A percentile compares a stretch with the other conserved stretches of the same genome.
Conservation (phyloP, 805 yeast species). For the Brettanomyces custersianus region DNA sequence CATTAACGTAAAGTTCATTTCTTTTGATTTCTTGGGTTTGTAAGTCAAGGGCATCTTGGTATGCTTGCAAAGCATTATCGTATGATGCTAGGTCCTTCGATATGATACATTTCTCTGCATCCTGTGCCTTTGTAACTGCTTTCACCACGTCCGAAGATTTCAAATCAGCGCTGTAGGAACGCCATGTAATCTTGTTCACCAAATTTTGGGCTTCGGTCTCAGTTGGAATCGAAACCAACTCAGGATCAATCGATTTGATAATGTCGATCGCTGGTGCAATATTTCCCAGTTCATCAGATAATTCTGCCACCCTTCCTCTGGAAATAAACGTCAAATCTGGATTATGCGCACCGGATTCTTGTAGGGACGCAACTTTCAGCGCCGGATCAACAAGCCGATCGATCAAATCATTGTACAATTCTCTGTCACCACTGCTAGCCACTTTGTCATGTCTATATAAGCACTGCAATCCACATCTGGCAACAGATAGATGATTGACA, state of each 20-base stretch:
- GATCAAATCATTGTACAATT: slow-evolving; percentile 45
- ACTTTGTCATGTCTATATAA: slow-evolving; percentile 27
- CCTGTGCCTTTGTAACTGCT: slow-evolving; percentile 35
- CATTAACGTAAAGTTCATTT: slow-evolving; percentile 38
- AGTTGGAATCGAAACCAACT: slow-evolving; percentile 27
- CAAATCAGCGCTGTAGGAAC: slow-evolving; percentile 48
- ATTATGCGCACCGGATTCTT: slow-evolving; percentile 24
- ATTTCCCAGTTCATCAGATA: slow-evolving; percentile 23
- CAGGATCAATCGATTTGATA: slow-evolving; percentile 26
- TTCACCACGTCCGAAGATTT: slow-evolving; percentile 67
- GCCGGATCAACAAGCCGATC: slow-evolving; percentile 60
- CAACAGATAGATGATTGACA: slow-evolving; percentile 43
- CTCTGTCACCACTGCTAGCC: slow-evolving; percentile 19
- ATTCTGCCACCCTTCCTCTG: slow-evolving; percentile 28
- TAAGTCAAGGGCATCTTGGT: slow-evolving; percentile 61
- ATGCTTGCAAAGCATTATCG: slow-evolving; percentile 49
- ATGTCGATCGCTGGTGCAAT: slow-evolving; percentile 30
- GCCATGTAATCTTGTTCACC: slow-evolving; percentile 36
- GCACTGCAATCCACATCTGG: slow-evolving; percentile 52
- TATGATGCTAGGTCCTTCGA: slow-evolving; percentile 36
- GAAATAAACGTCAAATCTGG: slow-evolving; percentile 36
- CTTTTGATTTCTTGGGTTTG: slow-evolving; percentile 50
- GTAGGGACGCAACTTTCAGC: slow-evolving; percentile 28
- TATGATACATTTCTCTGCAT: slow-evolving; percentile 22
- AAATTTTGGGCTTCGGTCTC: slow-evolving; percentile 8